Evolutionary conservation across 179 eudicot species (phyloP).

Genomic region (Beta macrorhiza): DNA sequence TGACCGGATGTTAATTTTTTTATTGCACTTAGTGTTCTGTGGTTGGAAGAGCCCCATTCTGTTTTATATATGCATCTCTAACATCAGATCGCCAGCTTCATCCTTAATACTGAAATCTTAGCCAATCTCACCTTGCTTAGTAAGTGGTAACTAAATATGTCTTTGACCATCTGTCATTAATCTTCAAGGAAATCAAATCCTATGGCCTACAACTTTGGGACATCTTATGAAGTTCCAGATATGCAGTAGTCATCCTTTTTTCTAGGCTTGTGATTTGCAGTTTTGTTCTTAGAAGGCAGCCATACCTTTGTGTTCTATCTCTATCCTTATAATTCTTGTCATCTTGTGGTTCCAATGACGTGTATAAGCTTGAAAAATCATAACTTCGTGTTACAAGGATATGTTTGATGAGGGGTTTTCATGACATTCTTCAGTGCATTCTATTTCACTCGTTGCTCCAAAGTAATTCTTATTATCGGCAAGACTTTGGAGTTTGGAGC

Average conservation of each 20-base stretch:
- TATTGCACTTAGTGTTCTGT: not conserved
- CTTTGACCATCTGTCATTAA: not conserved
- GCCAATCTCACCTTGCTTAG: not conserved
- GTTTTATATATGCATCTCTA: not conserved
- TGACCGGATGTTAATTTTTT: no score
- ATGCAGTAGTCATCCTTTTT: not conserved
- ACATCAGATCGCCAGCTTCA: not conserved
- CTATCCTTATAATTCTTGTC: not conserved
- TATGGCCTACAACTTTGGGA: not conserved
- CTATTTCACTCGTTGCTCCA: not conserved
- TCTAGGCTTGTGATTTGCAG: not conserved
- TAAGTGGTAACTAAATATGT: not conserved
- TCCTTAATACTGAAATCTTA: not conserved
- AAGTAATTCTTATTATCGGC: not conserved
- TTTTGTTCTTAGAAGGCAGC: not conserved
- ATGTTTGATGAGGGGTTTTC: not conserved
- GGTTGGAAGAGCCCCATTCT: not conserved
- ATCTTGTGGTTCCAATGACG: not conserved
- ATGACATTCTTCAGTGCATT: not conserved
- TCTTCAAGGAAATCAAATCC: not conserved
- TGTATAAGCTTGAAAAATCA: not conserved
- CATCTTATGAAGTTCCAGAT: not conserved
- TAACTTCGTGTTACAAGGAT: not conserved
- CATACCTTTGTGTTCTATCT: not conserved
- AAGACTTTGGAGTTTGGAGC: not conserved